These are phyloP conservation scores for Cercophora scortea DNA, from an alignment of 495 filamentous ascomycete genomes.

Conservation along the genomic window DNA sequence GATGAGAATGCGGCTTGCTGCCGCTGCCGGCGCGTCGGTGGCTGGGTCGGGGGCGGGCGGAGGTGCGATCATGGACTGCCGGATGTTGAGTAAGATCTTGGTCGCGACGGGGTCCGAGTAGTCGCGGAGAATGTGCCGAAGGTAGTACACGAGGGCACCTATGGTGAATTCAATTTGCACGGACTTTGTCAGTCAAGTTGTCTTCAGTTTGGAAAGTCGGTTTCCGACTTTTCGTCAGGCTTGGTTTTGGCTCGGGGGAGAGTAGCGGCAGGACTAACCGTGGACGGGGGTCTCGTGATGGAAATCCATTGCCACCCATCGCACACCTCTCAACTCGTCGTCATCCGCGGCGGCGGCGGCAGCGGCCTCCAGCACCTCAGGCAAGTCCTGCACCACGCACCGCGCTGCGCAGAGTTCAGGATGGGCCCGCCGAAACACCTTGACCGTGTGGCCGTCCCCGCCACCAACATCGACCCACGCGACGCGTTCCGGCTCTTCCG, in stretches of 20 bases:
- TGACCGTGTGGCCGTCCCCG: slow-evolving; percentile 26
- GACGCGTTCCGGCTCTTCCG: slow-evolving; percentile 1
- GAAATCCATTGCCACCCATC: slow-evolving; percentile 21
- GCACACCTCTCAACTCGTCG: slow-evolving; percentile 12
- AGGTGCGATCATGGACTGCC: slow-evolving; percentile 10
- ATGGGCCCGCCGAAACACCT: slow-evolving; percentile 17
- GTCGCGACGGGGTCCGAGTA: slow-evolving; percentile 25
- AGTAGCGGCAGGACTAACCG: slow-evolving; percentile 7
- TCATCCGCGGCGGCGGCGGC: slow-evolving; percentile 6
- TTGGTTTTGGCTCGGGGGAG: neutral
- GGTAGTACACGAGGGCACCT: slow-evolving; percentile 28
- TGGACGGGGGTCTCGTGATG: slow-evolving; percentile 20
- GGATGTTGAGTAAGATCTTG: slow-evolving; percentile 19
- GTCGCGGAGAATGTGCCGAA: slow-evolving; percentile 29
- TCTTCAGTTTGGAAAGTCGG: neutral
- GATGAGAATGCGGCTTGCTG: slow-evolving; percentile 23
- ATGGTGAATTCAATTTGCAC: neutral
- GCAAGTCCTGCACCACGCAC: slow-evolving; percentile 29
- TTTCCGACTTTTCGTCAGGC: no score
- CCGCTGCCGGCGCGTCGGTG: neutral
- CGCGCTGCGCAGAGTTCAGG: slow-evolving; percentile 12
- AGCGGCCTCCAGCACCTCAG: slow-evolving; percentile 17
- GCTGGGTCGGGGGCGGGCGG: neutral
- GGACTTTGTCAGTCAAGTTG: neutral
- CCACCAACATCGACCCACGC: slow-evolving; percentile 34